phyloP scores from a whole-genome alignment of 371 early-diverging fungal species.

The Nematocida major region DNA sequence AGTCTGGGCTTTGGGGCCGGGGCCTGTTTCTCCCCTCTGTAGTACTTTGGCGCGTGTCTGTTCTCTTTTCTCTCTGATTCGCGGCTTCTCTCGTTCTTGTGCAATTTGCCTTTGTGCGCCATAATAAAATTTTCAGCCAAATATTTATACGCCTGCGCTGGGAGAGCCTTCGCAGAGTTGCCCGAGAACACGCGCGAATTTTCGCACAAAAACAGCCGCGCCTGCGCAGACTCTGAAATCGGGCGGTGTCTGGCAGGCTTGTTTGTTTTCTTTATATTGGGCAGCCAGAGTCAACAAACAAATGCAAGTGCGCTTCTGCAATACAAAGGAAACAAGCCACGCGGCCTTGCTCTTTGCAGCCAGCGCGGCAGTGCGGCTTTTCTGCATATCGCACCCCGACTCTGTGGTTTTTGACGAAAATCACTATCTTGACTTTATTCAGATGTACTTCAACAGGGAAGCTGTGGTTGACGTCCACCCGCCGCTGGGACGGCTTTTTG shows the following conservation, averaged over 20 bases:
- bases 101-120: not conserved
- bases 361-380: not conserved
- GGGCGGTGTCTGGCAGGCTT: too few species aligned
- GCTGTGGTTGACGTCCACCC: conserved; percentile 37
- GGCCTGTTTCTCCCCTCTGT: conserved; percentile 28
- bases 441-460: conserved; percentile 22
- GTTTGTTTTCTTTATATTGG: too few species aligned
- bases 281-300: too few species aligned
- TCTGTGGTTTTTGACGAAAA: conserved; percentile 44
- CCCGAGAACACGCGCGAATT: too few species aligned
- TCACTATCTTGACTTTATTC: conserved; percentile 28
- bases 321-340: not conserved
- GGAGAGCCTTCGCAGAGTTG: too few species aligned
- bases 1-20: not conserved
- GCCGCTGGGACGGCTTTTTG: conserved; percentile 26
- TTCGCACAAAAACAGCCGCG: too few species aligned
- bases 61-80: not conserved
- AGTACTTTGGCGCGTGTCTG: conserved; percentile 1
- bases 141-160: too few species aligned
- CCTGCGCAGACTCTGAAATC: too few species aligned
- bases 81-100: not conserved
- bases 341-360: not conserved
- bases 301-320: not conserved
- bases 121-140: conserved; percentile 1
- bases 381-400: conserved; percentile 12